Evolutionary conservation across 352 stramenopile species (phyloP).

Genomic region (Globisporangium nunn): DNA sequence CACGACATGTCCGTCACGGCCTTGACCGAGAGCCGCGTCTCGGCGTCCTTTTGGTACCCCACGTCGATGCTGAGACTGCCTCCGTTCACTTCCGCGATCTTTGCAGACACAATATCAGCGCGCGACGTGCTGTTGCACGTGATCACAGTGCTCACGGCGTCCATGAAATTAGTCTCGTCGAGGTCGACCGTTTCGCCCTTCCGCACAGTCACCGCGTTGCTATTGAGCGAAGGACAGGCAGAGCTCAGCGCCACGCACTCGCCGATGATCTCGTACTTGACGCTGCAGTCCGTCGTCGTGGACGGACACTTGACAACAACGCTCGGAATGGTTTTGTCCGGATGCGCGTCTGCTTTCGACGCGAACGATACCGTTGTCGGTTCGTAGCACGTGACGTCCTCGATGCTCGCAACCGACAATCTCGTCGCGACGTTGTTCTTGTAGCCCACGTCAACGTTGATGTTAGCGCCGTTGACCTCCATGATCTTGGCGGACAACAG

Average conservation of each 20-base stretch:
- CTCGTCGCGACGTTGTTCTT: too few species aligned
- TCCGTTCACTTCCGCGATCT: background rate
- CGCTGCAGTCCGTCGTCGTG: background rate
- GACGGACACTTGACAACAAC: background rate
- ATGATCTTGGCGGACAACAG: too few species aligned
- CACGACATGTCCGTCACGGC: background rate
- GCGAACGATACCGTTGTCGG: too few species aligned
- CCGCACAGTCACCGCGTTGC: background rate
- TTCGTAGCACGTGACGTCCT: too few species aligned
- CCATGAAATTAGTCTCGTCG: background rate
- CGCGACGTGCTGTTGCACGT: background rate
- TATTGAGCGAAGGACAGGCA: background rate
- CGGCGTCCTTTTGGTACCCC: background rate
- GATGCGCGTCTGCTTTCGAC: too few species aligned
- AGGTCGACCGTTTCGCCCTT: background rate
- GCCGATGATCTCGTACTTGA: constrained; percentile 1
- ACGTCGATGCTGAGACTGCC: background rate
- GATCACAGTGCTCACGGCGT: background rate
- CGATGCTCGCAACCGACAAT: too few species aligned
- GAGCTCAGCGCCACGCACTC: background rate
- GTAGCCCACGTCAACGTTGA: too few species aligned
- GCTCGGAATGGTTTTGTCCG: background rate
- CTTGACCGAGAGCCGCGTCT: background rate
- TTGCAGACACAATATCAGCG: background rate
- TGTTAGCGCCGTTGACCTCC: too few species aligned